Conservation (phyloP, 352 stramenopile species). For the Aphanomyces invadans region DNA sequence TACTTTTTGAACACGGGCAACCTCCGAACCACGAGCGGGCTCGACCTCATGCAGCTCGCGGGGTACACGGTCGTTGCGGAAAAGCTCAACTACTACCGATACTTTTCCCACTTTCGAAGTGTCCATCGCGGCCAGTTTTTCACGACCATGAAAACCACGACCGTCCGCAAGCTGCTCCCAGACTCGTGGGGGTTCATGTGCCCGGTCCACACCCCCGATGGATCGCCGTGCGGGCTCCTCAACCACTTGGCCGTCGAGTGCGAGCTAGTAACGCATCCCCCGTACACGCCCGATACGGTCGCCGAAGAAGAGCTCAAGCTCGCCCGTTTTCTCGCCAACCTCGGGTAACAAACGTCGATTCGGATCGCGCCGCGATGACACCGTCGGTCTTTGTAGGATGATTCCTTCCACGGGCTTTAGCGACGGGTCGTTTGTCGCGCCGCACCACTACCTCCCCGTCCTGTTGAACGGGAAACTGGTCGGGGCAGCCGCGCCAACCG, state of each 20-base stretch:
- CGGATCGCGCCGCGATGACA: too few species aligned
- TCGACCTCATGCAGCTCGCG: conserved; percentile 96
- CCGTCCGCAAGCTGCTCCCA: conserved; percentile 96
- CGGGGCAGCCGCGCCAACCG: conserved; percentile 75
- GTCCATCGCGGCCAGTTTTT: conserved; percentile 99
- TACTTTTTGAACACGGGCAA: conserved; percentile 99
- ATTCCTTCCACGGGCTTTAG: conserved; percentile 68
- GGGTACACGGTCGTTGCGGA: conserved; percentile 99
- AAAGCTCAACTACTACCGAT: conserved; percentile 98
- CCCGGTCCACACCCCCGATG: conserved; percentile 99
- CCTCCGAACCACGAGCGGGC: conserved; percentile 91
- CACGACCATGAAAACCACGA: conserved; percentile 99
- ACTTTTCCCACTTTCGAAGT: conserved; percentile 98
- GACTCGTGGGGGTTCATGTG: conserved; percentile 99
- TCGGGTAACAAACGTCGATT: conserved; percentile 35
- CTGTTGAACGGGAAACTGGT: conserved; percentile 96
- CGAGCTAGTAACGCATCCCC: conserved; percentile 71
- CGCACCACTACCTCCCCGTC: conserved; percentile 90
- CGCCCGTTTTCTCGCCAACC: conserved; percentile 56
- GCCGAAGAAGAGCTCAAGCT: conserved; percentile 68
- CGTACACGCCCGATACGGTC: conserved; percentile 64
- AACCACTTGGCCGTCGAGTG: conserved; percentile 97
- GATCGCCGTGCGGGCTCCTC: conserved; percentile 96
- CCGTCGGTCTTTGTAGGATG: conserved; percentile 35
- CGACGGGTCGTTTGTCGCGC: conserved; percentile 76